Evolutionary conservation across 352 stramenopile species (phyloP), one percentile per base, ranked within the genome.

Genomic region (Phytophthora pini): DNA sequence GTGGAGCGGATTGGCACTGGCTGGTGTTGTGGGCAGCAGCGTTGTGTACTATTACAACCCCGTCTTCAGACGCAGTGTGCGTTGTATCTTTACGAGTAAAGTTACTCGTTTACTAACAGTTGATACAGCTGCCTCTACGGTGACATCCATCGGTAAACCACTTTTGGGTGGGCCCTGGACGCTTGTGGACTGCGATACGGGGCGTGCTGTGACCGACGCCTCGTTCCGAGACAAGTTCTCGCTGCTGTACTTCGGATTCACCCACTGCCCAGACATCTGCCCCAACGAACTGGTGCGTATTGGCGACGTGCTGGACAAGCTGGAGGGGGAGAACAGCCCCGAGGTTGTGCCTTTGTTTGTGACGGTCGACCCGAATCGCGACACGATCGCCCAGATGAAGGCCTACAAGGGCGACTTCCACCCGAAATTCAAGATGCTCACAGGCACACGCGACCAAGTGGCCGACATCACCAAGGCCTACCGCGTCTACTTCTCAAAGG

Each of bases 221-320:
- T 85, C 86, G 59, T 98, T 88, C 69, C 70, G 69, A 49, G 97
- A 97, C 59, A 94, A 98, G 70, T 98, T 96, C 81, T 91, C 94
- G 58, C 77, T 99, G 38, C 78, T 99, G 22, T 99, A 99, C 87
- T 99, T 99, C 89, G 98, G 98, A 65, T 99, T 99, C 83, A 98
- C 97, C 55, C 91, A 98, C 64, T 99, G 97, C 79, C 97, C 97
- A 5, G 97, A 99, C 79, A 99, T 99, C 76, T 99, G 98, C 65
- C 97, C 98, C 7, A 98, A 98, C 15, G 97, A 99, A 81, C 93
- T 99, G 67, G 92, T 99, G 45, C 99, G 99, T 74, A 90, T 99
- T 29, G 95, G 91, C 11, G 89, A 97, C 55, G 92, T 99, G 29
- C 88, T 99, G 57, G 92, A 98, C 73, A 88, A 86, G 61, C 77